Evolutionary conservation across 176 grass and related monocot genomes (phyloP).

Genomic region (Avena insularis): DNA sequence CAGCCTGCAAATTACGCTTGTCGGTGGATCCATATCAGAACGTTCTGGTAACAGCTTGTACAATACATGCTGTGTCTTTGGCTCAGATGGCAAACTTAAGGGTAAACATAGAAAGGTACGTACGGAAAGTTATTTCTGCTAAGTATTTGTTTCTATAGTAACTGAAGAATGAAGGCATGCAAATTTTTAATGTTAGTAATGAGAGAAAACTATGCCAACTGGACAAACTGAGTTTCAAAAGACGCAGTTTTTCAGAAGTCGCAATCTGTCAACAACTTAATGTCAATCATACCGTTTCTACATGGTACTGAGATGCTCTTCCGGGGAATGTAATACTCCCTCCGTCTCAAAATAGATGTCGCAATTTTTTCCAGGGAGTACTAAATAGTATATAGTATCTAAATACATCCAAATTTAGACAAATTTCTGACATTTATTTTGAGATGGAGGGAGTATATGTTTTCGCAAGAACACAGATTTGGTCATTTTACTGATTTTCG

Average conservation of each 20-base stretch:
- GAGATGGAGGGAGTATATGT: background rate
- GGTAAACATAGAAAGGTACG: slow-evolving; percentile 95
- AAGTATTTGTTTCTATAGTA: slow-evolving; percentile 14
- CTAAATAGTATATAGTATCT: no score
- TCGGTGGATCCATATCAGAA: slow-evolving; percentile 97
- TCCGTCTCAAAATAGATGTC: no score
- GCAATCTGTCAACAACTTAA: background rate
- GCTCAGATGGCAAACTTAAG: slow-evolving; percentile 87
- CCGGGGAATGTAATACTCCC: background rate
- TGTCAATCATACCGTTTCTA: background rate
- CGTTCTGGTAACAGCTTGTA: slow-evolving; percentile 75
- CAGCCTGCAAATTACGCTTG: slow-evolving; percentile 75
- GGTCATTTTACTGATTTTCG: background rate
- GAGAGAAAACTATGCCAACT: background rate
- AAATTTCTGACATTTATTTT: no score
- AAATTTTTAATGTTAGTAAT: background rate
- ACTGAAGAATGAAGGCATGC: background rate
- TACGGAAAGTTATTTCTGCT: background rate
- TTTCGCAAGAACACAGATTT: background rate
- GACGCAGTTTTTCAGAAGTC: background rate
- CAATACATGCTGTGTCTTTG: slow-evolving; percentile 91
- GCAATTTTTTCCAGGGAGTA: no score
- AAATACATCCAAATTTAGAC: no score
- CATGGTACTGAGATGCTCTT: background rate
- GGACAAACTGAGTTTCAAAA: background rate